Base-by-base conservation (phyloP, 495 filamentous ascomycete genomes). In the Penicillium samsonianum region DNA sequence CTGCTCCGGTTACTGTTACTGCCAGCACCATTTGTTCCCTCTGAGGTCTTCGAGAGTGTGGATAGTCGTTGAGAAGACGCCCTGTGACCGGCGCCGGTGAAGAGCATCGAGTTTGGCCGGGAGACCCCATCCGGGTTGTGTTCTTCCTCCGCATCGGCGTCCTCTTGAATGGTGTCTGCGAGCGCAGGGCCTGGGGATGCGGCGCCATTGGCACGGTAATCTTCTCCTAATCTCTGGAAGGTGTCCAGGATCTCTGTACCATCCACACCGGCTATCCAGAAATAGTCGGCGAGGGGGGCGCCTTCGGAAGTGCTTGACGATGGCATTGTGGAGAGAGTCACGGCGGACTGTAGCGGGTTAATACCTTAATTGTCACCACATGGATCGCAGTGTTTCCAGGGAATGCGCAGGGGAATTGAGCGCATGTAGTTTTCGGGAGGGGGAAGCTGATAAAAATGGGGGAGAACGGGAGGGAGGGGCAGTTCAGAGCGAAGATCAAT, bases 181-280 rank as follows among this genome's bases (percentile, higher is more conserved):
- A 92, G 75, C 45, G 82, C 79, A 38, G 80, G 76, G 16, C 80
- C 66, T n/a, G 82, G 71, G 19, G 74, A 68, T 23, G 73, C 71
- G 20, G 76, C 73, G 48, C 68, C 67, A 62, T 73, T 77, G 23
- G 69, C 63, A 56, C 74, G 73, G 65, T 84, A 78, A 62, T 84
- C 78, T 57, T 86, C 83, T 31, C 83, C 81, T 54, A 73, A 55
- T 50, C 67, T 78, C 44, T 73, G 72, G 52, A 67, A 77, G 14
- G 70, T 75, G 3, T 78, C 74, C 47, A 79, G 67, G 50, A 83
- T 72, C 67, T 82, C 80, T 1, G 76, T 62, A 45, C 89, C 88
- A 74, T 92, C 90, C 65, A 96, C 85, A 72, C 94, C 94, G 61
- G 90, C 91, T 61, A 98, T 97, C 90, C 94, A 98, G 77, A 98